Conservation (phyloP, 495 filamentous ascomycete genomes). For the Glonium stellatum region DNA sequence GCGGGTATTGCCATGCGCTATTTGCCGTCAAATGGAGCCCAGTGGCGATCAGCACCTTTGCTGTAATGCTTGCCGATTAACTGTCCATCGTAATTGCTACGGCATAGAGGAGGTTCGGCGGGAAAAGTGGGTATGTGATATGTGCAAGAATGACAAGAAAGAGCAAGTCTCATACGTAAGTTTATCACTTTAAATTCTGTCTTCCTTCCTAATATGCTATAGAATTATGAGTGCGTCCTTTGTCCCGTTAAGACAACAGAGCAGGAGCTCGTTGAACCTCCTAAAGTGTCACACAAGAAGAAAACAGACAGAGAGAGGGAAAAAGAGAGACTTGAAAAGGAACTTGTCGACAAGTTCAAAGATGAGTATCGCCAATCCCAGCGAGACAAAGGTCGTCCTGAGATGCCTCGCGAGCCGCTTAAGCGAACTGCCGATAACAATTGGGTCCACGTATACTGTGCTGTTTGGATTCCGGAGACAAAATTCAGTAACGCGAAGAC, state of each 20-base stretch:
- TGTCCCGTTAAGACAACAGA: constrained; percentile 73
- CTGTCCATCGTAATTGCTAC: constrained; percentile 92
- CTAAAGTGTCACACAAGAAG: constrained; percentile 80
- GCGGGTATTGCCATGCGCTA: constrained; percentile 64
- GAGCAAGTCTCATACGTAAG: constrained; percentile 78
- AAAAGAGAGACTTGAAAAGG: constrained; percentile 76
- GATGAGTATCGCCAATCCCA: constrained; percentile 78
- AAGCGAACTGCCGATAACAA: constrained; percentile 93
- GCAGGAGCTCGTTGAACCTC: constrained; percentile 76
- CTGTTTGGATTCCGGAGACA: constrained; percentile 83
- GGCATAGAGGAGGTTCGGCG: constrained; percentile 66
- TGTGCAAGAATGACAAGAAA: constrained; percentile 86
- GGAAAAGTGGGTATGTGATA: constrained; percentile 90
- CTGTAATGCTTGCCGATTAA: constrained; percentile 79
- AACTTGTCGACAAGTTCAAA: constrained; percentile 63
- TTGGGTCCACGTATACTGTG: constrained; percentile 95
- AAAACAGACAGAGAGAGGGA: constrained; percentile 89
- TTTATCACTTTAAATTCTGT: constrained; percentile 10
- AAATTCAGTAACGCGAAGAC: constrained; percentile 79
- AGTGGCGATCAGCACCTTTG: constrained; percentile 63
- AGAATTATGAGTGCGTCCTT: constrained; percentile 85
- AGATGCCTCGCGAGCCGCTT: constrained; percentile 80
- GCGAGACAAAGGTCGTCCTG: constrained; percentile 69
- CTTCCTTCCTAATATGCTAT: constrained; percentile 29
- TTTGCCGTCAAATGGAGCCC: constrained; percentile 71